Percentiles rank a stretch among this genome's conserved stretches.
Evolutionary conservation across 805 yeast genomes (phyloP).

Genomic region (Kodamaea sagamina): DNA sequence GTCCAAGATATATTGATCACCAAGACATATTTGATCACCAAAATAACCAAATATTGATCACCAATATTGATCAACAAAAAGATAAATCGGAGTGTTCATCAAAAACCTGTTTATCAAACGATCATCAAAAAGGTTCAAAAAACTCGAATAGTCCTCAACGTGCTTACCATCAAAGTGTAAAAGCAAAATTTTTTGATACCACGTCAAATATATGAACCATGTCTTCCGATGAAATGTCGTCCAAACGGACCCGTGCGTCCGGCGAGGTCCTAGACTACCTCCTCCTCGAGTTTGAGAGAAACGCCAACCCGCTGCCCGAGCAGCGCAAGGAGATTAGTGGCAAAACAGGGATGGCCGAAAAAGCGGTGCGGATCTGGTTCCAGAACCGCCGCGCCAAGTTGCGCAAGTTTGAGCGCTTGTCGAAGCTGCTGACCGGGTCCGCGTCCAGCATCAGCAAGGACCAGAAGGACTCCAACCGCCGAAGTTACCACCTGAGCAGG

Average conservation of each 20-base stretch:
- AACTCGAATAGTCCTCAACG: too few species aligned
- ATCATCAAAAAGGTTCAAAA: too few species aligned
- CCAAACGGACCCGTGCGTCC: slow-evolving; percentile 69
- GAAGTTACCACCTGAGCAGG: slow-evolving; percentile 1
- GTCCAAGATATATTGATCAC: too few species aligned
- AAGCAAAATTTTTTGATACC: too few species aligned
- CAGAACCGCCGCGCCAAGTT: slow-evolving; percentile 84
- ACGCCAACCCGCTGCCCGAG: slow-evolving; percentile 76
- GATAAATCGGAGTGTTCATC: too few species aligned
- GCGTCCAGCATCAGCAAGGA: slow-evolving; percentile 1
- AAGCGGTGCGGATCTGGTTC: slow-evolving; percentile 91
- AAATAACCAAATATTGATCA: too few species aligned
- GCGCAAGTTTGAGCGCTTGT: slow-evolving; percentile 60
- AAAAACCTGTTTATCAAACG: too few species aligned
- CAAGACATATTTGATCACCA: too few species aligned
- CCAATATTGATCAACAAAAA: too few species aligned
- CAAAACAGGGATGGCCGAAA: slow-evolving; percentile 78
- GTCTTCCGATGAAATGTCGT: slow-evolving; percentile 16
- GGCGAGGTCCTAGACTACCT: slow-evolving; percentile 75
- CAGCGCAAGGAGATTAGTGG: slow-evolving; percentile 68
- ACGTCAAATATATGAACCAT: slow-evolving; percentile 19
- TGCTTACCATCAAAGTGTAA: too few species aligned
- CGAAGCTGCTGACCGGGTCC: slow-evolving; percentile 11
- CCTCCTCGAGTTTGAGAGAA: slow-evolving; percentile 65
- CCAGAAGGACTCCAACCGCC: slow-evolving; percentile 17